A percentile compares a stretch with the other conserved stretches of the same genome.
Conservation (phyloP, 2,329 filamentous ascomycete genomes). For the Colletotrichum endophyticum region DNA sequence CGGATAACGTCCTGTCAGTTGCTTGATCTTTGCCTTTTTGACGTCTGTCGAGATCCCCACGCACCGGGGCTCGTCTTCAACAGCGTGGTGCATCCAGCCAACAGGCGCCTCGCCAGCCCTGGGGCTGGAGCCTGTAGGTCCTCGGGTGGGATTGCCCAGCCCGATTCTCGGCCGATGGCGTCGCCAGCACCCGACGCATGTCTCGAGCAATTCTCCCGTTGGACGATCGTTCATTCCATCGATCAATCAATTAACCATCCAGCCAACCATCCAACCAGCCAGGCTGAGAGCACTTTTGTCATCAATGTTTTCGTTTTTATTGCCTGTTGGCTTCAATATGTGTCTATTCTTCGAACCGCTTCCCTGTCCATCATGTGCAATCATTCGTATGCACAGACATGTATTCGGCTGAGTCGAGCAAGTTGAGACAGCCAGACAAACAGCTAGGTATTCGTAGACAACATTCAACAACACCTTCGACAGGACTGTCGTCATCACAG, state of each 20-base stretch:
- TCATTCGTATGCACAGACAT: not conserved
- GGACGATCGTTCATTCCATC: not conserved
- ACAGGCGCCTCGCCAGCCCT: not conserved
- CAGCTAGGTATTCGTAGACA: not conserved
- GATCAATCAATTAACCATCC: not conserved
- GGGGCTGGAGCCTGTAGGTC: not conserved
- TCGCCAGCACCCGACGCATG: not conserved
- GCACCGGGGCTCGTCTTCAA: not conserved
- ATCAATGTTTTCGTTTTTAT: not conserved
- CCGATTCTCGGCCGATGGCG: slow-evolving; percentile 4
- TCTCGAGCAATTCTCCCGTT: not conserved
- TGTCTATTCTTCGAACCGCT: not conserved
- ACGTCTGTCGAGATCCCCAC: not conserved
- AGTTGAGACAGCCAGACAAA: not conserved
- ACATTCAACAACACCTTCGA: not conserved
- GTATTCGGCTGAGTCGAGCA: not conserved
- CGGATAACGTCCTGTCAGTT: not conserved
- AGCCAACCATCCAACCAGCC: not conserved
- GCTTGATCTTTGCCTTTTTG: not conserved
- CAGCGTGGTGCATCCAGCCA: not conserved
- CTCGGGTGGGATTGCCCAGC: not conserved
- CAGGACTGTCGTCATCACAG: not conserved
- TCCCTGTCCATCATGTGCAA: not conserved
- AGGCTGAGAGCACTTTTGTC: not conserved
- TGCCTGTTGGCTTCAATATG: not conserved